Base-by-base conservation (phyloP, 768 basidiomycete species). In the Leccinum rimulosum region DNA sequence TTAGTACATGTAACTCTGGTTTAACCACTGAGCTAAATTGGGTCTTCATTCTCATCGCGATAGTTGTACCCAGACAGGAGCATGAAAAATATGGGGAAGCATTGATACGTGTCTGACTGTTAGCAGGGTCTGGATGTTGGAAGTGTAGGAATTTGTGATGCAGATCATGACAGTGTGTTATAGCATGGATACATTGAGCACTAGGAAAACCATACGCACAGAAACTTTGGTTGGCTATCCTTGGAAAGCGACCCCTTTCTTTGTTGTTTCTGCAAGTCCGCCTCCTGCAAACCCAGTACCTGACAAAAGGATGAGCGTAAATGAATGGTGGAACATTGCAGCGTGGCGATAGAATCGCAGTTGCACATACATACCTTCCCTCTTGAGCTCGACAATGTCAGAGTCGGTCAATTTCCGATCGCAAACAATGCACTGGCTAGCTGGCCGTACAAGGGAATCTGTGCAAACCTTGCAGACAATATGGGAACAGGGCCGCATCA, bases 271-370 rank as follows among this genome's bases (percentile, higher is more conserved):
- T n/a, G 94, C 93, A 64, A 93, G 74, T 6, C 95, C 95, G n/a
- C 95, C 95, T 55, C 91, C 90, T 8, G 95, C 94, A 68, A 91
- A 98, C 0, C 95, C 95, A 10, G 95, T 98, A 27, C 93, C 91
- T 93, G 56, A 30, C 52, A 40, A 48, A 51, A 49, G 22, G 49
- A 35, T 15, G 27, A 56, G 49, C 14, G 27, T 17, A 40, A 43
- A 49, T 5, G 25, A 36, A 54, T 22, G 27, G 28, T 5, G 11
- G 11, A 49, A 33, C 11, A 38, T 22, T 31, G 8, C 15, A 28
- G 6, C 31, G 10, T 48, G 12, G 33, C 28, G 10, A 52, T 28
- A 27, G 31, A 27, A 30, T 15, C 17, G 30, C 6, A 17, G 22
- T 3, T 6, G 52, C 7, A 28, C 9, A 30, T 3, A 71, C 80